These are phyloP conservation scores for Pseudogymnoascus sp. DNA, from an alignment of 2,329 filamentous ascomycete species.

Conservation along the genomic window DNA sequence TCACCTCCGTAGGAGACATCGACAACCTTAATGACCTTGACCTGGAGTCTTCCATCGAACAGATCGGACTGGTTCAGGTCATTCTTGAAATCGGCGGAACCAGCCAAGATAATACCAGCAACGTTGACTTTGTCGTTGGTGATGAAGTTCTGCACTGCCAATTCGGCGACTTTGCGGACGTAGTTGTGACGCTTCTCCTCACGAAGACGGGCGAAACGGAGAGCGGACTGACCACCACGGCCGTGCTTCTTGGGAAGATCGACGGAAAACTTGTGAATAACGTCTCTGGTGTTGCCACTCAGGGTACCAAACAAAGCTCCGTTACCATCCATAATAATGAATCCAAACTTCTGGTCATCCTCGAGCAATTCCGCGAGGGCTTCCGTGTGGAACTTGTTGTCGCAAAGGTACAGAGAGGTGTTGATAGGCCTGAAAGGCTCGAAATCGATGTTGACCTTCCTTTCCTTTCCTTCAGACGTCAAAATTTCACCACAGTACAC, in stretches of 20 bases:
- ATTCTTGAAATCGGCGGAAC: conserved; percentile 99
- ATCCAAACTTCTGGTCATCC: conserved; percentile 98
- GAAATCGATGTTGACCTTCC: conserved; percentile 99
- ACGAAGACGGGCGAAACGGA: conserved; percentile 98
- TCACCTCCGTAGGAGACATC: conserved; percentile 98
- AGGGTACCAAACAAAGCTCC: conserved; percentile 94
- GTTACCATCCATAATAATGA: conserved; percentile 99
- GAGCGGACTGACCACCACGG: conserved; percentile 97
- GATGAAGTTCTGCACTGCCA: conserved; percentile 98
- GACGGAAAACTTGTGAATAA: conserved; percentile 96
- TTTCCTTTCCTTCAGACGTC: conserved; percentile 95
- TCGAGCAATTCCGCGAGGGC: conserved; percentile 93
- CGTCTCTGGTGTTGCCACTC: conserved; percentile 92
- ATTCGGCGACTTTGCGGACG: conserved; percentile 94
- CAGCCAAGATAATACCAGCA: conserved; percentile 86
- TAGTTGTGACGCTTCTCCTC: conserved; percentile 99
- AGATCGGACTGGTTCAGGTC: conserved; percentile 95
- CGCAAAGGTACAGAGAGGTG: conserved; percentile 96
- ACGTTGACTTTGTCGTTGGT: conserved; percentile 98
- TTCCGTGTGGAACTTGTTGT: conserved; percentile 99
- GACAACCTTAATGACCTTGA: conserved; percentile 98
- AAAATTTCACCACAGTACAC: conserved; percentile 99
- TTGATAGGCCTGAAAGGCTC: conserved; percentile 99
- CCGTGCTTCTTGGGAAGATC: conserved; percentile 99
- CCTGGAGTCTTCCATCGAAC: conserved; percentile 83